Evolutionary conservation across 306 rosid species (phyloP).

Genomic region (Corylus avellana): DNA sequence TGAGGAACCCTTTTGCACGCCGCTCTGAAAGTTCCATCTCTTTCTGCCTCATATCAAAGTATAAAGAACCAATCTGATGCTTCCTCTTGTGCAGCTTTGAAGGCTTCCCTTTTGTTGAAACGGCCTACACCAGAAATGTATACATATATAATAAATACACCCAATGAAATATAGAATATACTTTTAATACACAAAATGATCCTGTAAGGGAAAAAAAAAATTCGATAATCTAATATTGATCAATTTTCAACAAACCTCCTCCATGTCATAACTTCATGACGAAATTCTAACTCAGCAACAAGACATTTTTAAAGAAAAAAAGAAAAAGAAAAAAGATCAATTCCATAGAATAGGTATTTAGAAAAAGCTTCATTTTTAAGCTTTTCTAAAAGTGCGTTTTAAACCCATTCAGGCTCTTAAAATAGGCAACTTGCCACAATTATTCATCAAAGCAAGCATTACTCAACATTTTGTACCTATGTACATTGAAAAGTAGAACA

Average conservation of each 20-base stretch:
- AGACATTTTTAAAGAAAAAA: neutral
- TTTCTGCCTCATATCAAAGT: slow-evolving; percentile 85
- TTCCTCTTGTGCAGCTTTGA: slow-evolving; percentile 90
- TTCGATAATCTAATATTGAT: neutral
- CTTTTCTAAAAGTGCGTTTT: too few relatives aligned
- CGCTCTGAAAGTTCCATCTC: slow-evolving; percentile 81
- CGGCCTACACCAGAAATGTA: slow-evolving; percentile 53
- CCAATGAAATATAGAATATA: neutral
- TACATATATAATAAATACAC: neutral
- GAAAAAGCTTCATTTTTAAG: too few relatives aligned
- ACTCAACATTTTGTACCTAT: neutral
- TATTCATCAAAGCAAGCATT: neutral
- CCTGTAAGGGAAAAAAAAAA: neutral
- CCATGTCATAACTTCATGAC: neutral
- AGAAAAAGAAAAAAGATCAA: too few relatives aligned
- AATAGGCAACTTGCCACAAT: neutral
- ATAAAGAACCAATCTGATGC: slow-evolving; percentile 90
- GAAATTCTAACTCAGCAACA: neutral
- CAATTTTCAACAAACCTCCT: neutral
- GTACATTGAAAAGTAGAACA: neutral
- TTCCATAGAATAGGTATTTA: too few relatives aligned
- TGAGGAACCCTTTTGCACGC: slow-evolving; percentile 83
- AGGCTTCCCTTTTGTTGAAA: slow-evolving; percentile 77
- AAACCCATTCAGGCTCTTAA: too few relatives aligned
- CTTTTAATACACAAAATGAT: neutral